Base-by-base conservation (phyloP, 345 rosid species). In the Citrus cavaleriei region DNA sequence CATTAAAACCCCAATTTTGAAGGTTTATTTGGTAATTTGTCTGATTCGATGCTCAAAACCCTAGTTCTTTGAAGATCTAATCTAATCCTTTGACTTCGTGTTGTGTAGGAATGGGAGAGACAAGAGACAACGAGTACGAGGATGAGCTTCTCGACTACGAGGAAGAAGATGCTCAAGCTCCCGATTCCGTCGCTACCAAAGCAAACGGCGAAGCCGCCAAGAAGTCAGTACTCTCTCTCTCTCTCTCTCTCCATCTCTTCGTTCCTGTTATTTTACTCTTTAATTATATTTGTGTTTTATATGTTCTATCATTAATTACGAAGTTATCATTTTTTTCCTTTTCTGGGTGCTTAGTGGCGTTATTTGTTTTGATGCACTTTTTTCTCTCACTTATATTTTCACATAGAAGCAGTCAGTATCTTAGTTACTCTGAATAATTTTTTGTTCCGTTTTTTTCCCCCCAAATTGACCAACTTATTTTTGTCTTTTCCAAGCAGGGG, bases 101-200 rank as follows among this genome's bases (percentile, higher is more conserved):
- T 14, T 35, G 19, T 24, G 34, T 25, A 76, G 32, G 88, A 74
- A 96, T 96, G 99, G 99, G 92, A 63, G 99, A 96, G 70, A 90
- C 94, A 55, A 92, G 90, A 78, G 99, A 94, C 84, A 92, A 89
- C 95, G 99, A 96, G n/a, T 96, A 96, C 82, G 98, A 96, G 91
- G 99, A 96, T 79, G 99, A 96, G 95, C 99, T 96, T 73, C 85
- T 96, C 54, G 99, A 96, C 80, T 94, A 96, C 64, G 98, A 96
- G 79, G 99, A 96, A 73, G 99, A 96, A 70, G 99, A 96, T 19
- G 97, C 95, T 83, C 95, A 91, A 76, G 95, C 88, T 68, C 89
- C 85, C 3, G 98, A 96, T 78, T 90, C 98, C 35, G 83, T 84
- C 37, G 81, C 88, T 28, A 81, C 80, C 40, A 94, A 92, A 86